phyloP scores from a whole-genome alignment of 345 rosid genomes.

The Populus euphratica region DNA sequence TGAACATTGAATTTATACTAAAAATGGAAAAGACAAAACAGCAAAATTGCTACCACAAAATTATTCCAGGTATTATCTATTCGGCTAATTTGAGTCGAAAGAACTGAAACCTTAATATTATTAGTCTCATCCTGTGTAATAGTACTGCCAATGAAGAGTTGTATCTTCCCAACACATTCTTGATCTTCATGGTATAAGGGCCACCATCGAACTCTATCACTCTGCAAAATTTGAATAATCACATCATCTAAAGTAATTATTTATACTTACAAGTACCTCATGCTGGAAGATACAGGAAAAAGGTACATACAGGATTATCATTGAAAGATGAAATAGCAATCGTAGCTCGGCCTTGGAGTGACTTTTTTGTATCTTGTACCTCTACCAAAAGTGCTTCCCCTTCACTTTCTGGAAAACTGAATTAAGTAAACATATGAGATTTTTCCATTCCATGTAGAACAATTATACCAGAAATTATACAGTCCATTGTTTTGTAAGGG shows the following conservation, averaged over 20 bases:
- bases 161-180: constrained; percentile 96
- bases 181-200: constrained; percentile 79
- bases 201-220: constrained; percentile 86
- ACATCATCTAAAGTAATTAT: not conserved
- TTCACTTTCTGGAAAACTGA: constrained; percentile 86
- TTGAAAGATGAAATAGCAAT: constrained; percentile 68
- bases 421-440: constrained; percentile 20
- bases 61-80: not conserved
- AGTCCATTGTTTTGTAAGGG: not conserved
- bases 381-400: constrained; percentile 76
- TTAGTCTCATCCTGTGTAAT: constrained; percentile 58
- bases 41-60: not conserved
- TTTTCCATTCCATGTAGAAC: constrained; percentile 5
- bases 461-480: constrained; percentile 6
- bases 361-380: constrained; percentile 67
- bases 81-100: not conserved
- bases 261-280: constrained; percentile 2
- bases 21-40: not conserved
- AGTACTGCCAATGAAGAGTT: constrained; percentile 68
- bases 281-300: constrained; percentile 17
- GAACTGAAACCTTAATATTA: constrained; percentile 63
- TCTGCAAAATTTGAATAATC: constrained; percentile 42
- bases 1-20: not conserved
- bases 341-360: constrained; percentile 64
- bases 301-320: constrained; percentile 61